These are phyloP conservation scores for Ochromonas danica DNA, from an alignment of 108 stramenopile species.

Conservation along the genomic window DNA sequence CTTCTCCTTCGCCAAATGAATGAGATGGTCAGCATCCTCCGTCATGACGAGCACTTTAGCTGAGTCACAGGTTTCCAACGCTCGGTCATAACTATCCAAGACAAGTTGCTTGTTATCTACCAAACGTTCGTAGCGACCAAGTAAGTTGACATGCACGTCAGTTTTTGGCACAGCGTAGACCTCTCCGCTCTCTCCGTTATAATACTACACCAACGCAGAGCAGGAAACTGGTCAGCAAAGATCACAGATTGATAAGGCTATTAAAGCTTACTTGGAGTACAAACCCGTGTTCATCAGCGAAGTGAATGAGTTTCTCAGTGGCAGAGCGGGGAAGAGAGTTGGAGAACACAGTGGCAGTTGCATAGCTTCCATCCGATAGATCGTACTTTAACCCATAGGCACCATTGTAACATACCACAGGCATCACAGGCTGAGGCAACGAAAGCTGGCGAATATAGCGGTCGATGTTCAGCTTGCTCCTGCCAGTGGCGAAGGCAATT, in stretches of 20 bases:
- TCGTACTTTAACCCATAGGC: background rate
- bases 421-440: background rate
- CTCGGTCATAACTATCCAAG: background rate
- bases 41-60: conserved; percentile 21
- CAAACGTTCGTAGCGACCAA: conserved; percentile 24
- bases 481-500: conserved; percentile 8
- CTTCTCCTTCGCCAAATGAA: background rate
- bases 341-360: background rate
- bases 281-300: background rate
- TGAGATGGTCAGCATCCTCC: background rate
- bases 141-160: background rate
- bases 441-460: background rate
- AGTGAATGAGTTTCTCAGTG: background rate
- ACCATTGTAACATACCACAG: conserved; percentile 22
- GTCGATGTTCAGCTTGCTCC: background rate
- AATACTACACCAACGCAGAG: conserved; percentile 17
- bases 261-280: background rate
- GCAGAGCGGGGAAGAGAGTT: conserved; percentile 9
- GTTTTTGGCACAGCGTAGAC: conserved; percentile 28
- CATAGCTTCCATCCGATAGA: background rate
- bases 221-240: background rate
- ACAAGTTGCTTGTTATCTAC: background rate
- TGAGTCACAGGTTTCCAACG: background rate
- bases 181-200: conserved; percentile 9
- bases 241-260: background rate